These are phyloP conservation scores for Isoetes taiwanensis DNA, from an alignment of 75 land plant genomes.

Conservation along the genomic window DNA sequence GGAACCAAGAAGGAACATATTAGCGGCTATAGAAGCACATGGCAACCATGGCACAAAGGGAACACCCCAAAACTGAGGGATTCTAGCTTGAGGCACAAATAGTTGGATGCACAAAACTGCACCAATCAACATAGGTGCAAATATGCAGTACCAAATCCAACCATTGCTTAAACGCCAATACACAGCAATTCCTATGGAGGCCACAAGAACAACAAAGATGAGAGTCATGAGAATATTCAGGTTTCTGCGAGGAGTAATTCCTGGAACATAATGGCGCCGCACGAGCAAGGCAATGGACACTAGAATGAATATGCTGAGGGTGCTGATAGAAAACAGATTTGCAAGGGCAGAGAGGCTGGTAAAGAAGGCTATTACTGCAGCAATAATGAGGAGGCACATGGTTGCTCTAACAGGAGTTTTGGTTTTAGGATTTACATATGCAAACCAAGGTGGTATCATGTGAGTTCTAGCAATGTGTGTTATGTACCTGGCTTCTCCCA, in stretches of 20 bases:
- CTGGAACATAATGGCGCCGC: conserved; percentile 36
- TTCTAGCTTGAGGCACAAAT: background rate
- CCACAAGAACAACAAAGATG: conserved; percentile 30
- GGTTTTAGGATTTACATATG: conserved; percentile 42
- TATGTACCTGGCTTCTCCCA: conserved; percentile 60
- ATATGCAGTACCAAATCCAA: conserved; percentile 68
- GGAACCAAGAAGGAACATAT: conserved; percentile 1
- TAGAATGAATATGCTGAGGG: conserved; percentile 69
- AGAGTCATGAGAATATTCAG: conserved; percentile 15
- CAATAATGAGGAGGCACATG: conserved; percentile 18
- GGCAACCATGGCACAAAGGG: conserved; percentile 2
- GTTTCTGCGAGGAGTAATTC: conserved; percentile 10
- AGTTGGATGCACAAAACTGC: background rate
- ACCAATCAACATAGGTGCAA: too few relatives aligned
- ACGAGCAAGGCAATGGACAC: conserved; percentile 67
- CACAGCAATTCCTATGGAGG: conserved; percentile 37
- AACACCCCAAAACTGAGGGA: background rate
- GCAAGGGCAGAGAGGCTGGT: conserved; percentile 51
- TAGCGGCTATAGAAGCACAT: background rate
- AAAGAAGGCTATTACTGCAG: conserved; percentile 46
- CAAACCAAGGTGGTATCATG: conserved; percentile 73
- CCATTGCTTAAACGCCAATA: conserved; percentile 41
- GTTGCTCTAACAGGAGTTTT: conserved; percentile 72
- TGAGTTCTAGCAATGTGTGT: conserved; percentile 78
- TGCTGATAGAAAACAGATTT: conserved; percentile 47